Base-by-base conservation (phyloP, 2,329 filamentous ascomycete species). In the Ophioceras dolichostomum region DNA sequence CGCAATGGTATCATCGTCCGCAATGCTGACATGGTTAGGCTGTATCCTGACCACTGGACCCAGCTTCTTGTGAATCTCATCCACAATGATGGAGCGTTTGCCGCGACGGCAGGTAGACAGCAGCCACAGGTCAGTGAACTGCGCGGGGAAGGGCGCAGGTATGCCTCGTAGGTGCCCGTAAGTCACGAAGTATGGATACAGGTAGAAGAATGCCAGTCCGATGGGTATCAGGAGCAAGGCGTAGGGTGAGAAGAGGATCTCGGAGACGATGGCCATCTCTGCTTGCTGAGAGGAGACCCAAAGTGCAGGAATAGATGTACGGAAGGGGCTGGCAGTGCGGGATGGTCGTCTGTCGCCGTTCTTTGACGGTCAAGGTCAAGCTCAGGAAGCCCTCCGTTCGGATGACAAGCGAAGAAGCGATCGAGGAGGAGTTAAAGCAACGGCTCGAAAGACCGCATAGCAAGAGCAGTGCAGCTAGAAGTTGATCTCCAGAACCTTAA, bases 21-120 rank as follows among this genome's bases (percentile, higher is more conserved):
- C 83, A 39, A 95, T 65, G 39, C 81, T 87, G 47, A 94, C 69
- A 49, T 94, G 87, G 49, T 87, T 76, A 1, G 88, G 88, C 50
- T 86, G 81, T 45, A 94, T 81, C 26, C 87, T 73, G 17, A 94
- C 79, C 2, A 94, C 59, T n/a, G 77, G 79, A 4, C 87, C 87
- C 31, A 82, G 65, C 50, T 77, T 80, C 63, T 81, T 73, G 58
- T 94, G 87, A 7, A 75, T 65, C 26, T 76, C 58, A 49, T 94
- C 68, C n/a, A 94, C 77, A 3, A 66, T 62, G 20, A 60, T 47
- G 50, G 73, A 85, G 9, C 81, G 67, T 34, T 68, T 65, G 2
- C 86, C 86, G 4, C 70, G 65, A 2, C 88, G 76, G 37, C 64
- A 65, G 10, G 77, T 69, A 8, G 65, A 61, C 35, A 94, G 58